These are phyloP conservation scores for Citrus hindsii DNA, from an alignment of 345 rosid genomes.

Conservation along the genomic window DNA sequence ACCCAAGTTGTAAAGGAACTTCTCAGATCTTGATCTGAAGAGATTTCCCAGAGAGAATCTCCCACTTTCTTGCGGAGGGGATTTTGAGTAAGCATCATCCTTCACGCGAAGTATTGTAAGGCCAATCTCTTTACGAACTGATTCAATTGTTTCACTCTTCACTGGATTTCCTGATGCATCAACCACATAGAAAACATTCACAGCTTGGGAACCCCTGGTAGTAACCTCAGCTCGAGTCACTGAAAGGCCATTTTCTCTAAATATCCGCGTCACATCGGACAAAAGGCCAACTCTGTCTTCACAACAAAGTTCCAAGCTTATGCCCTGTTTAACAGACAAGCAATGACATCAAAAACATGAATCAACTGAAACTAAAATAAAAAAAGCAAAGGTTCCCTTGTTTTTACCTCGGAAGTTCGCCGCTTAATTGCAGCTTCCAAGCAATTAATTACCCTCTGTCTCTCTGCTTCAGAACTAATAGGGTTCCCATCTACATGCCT, in stretches of 20 bases:
- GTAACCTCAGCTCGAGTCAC: constrained; percentile 91
- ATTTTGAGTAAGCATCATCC: constrained; percentile 39
- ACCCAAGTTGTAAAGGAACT: constrained; percentile 69
- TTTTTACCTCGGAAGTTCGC: constrained; percentile 58
- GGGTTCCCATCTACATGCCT: constrained; percentile 88
- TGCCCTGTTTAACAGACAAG: constrained; percentile 49
- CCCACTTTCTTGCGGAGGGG: constrained; percentile 41
- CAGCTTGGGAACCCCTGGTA: constrained; percentile 73
- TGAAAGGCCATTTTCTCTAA: constrained; percentile 83
- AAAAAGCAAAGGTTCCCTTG: constrained; percentile 5
- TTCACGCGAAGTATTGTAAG: constrained; percentile 55
- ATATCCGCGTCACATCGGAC: constrained; percentile 91
- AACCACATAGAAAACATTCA: constrained; percentile 71
- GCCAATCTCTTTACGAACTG: constrained; percentile 80
- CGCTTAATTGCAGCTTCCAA: constrained; percentile 93
- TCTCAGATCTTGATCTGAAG: constrained; percentile 70
- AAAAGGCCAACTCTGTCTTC: constrained; percentile 84
- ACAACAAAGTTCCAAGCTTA: constrained; percentile 72
- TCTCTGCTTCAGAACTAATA: constrained; percentile 91
- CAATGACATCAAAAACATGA: neutral
- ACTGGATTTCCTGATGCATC: constrained; percentile 77
- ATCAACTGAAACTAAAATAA: neutral
- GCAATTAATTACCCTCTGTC: constrained; percentile 84
- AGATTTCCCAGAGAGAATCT: constrained; percentile 63
- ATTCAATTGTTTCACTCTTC: constrained; percentile 66